Conservation (phyloP, 352 stramenopile genomes). For the Globisporangium rhizosaccharum region DNA sequence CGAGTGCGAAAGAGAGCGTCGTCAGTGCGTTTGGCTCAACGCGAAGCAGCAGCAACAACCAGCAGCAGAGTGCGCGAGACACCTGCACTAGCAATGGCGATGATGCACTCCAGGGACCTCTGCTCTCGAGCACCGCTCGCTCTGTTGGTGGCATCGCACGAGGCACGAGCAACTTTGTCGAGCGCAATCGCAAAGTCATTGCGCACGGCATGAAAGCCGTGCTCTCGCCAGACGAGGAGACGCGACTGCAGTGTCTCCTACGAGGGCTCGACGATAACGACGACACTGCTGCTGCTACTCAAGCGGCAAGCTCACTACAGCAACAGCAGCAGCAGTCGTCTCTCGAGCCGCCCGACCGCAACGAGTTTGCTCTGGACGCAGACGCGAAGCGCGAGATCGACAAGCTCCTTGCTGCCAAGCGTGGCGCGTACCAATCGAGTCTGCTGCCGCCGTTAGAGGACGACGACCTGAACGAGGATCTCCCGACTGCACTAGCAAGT, state of each 20-base stretch:
- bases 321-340: background rate
- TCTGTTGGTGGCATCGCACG: background rate
- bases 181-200: conserved; percentile 48
- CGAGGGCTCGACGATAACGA: conserved; percentile 6
- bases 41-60: background rate
- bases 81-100: conserved; percentile 7
- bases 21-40: background rate
- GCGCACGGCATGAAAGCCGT: conserved; percentile 46
- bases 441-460: conserved; percentile 15
- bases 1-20: background rate
- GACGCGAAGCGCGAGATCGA: conserved; percentile 40
- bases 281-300: background rate
- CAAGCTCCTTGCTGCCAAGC: conserved; percentile 34
- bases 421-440: conserved; percentile 27
- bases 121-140: background rate
- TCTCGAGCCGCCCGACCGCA: conserved; percentile 6
- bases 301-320: background rate
- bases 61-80: conserved; percentile 1
- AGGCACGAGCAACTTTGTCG: conserved; percentile 32
- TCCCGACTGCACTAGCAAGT: background rate
- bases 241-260: conserved; percentile 33
- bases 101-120: background rate
- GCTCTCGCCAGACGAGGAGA: conserved; percentile 52
- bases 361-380: conserved; percentile 36
- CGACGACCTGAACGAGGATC: conserved; percentile 16